Base-by-base conservation (phyloP, 2,329 filamentous ascomycete genomes). In the Talaromyces sp. region DNA sequence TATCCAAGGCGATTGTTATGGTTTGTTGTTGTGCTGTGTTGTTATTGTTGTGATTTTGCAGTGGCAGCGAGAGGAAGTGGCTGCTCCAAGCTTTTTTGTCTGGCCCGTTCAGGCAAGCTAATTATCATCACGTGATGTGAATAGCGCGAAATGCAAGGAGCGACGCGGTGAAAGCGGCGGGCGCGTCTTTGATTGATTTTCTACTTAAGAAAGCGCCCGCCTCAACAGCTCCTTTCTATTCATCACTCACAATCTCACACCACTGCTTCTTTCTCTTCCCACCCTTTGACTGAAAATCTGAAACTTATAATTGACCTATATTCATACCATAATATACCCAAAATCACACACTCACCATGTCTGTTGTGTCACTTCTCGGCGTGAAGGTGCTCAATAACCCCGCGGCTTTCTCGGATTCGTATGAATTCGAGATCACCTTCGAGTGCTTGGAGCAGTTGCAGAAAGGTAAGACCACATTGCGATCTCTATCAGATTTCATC, bases 391-490 rank as follows among this genome's bases (percentile, higher is more conserved):
- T 93, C 78, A 98, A 99, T 87, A 99, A 99, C 83, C 95, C 95
- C 74, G 93, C 95, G 74, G 88, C 90, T 72, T 98, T 99, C 82
- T 90, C 88, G 73, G 91, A 94, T 77, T 89, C 92, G 63, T 99
- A 99, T 79, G 89, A 95, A 79, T 97, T 99, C 72, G 94, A 99
- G 81, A 98, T 99, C 78, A 99, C 95, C 19, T 99, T 99, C 69
- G 95, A 99, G 81, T 98, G 95, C 75, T 87, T 98, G 27, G 95
- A 99, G 83, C 87, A 90, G 71, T 86, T 99, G 45, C 91, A 96
- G 77, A 97, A 97, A 81, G 93, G 93, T 93, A 79, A 61, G 68
- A 16, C 8, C 16, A 22, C 24, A 19, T 27, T 3, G 24, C 22
- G 13, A 39, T 31, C 5, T 63, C 14, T 11, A 22, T 22, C 24